Base-by-base conservation (phyloP, 164 flowering plant genomes). In the Stephania yunnanensis region DNA sequence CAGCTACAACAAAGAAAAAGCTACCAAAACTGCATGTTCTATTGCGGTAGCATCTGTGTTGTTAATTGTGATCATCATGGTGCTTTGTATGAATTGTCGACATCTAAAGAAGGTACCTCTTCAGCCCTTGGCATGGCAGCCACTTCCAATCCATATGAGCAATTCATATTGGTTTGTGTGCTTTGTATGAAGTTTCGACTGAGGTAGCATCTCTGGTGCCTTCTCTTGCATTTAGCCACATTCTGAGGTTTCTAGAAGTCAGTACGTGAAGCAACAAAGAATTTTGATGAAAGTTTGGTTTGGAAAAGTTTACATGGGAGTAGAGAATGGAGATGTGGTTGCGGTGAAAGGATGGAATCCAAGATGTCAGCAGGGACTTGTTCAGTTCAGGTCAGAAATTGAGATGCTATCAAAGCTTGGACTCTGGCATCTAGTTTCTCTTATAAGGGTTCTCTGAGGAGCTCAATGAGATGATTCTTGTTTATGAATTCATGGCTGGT, bases 301-400 rank as follows among this genome's bases (percentile, higher is more conserved):
- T 71, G 88, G 89, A 1, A 85, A 84, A 77, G 88, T 85, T 19
- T 84, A 69, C 65, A 80, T 64, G 78, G 88, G 87, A 25, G 80
- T 82, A 36, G 89, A 83, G 19, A 81, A 86, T 77, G 90, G 86
- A 30, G 72, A 72, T 20, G 71, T 75, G 46, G 86, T 86, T 64
- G 90, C 87, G 12, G 80, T 87, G 5, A 87, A 87, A 74, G 81
- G 90, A 20, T 88, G 86, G 22, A 84, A 87, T 70, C 83, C 87
- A 50, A 29, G 79, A 68, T 86, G 88, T 19, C 85, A 77, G 31
- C 90, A 87, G 76, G 90, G 87, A 13, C 71, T 86, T 20, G 71
- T 74, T 1, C 85, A 87, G 75, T 87, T 87, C 81, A 77, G 81
- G 79, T 84, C 90, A 22, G 87, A 87, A 79, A 87, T 87, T 58